These are phyloP conservation scores for Flaveria floridana DNA, from an alignment of 140 eudicot species.

Conservation along the genomic window DNA sequence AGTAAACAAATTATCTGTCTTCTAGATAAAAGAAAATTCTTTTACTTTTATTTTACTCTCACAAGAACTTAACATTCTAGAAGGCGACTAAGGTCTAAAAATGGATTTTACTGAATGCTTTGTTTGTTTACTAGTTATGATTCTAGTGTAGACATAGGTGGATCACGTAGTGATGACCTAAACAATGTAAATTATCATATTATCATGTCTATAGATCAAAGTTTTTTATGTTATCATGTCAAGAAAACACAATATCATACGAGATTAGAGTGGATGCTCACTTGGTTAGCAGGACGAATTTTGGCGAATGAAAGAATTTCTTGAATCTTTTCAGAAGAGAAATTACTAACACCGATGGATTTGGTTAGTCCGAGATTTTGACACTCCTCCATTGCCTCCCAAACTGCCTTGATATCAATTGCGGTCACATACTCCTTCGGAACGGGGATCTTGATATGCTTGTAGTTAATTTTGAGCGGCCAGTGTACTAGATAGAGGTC, in stretches of 20 bases:
- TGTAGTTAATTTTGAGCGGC: conserved; percentile 36
- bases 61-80: too few species aligned
- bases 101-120: too few species aligned
- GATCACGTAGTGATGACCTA: too few species aligned
- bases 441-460: conserved; percentile 24
- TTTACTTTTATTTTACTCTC: too few species aligned
- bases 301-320: conserved; percentile 52
- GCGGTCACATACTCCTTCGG: conserved; percentile 38
- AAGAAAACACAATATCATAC: background rate
- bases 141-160: too few species aligned
- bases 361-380: conserved; percentile 61
- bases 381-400: conserved; percentile 84
- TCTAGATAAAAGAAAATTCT: too few species aligned
- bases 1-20: too few species aligned
- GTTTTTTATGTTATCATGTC: background rate
- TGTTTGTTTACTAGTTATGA: too few species aligned
- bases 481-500: conserved; percentile 53
- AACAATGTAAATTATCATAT: too few species aligned
- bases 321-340: conserved; percentile 44
- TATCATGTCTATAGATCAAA: background rate
- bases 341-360: conserved; percentile 70
- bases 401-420: conserved; percentile 50
- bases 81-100: too few species aligned
- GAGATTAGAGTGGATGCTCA: conserved; percentile 15
- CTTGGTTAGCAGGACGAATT: conserved; percentile 77